phyloP scores from a whole-genome alignment of 768 basidiomycete species.

The Suillus sp. region DNA sequence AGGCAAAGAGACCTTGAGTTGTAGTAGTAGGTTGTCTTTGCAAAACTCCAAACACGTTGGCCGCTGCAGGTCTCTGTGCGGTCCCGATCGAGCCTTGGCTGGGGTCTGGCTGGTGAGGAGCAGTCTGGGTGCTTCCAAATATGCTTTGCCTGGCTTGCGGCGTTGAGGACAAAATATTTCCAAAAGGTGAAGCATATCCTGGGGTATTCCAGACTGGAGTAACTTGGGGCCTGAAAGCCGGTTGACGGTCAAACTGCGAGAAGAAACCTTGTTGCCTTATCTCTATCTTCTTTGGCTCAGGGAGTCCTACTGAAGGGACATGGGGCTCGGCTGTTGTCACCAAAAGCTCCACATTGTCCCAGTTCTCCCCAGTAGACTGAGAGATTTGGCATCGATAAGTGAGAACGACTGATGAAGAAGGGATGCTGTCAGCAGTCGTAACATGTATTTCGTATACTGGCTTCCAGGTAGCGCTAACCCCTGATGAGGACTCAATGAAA shows the following conservation, averaged over 20 bases:
- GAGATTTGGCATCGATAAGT: constrained; percentile 32
- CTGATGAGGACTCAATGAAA: constrained; percentile 9
- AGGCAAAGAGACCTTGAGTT: background rate
- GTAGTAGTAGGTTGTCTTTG: background rate
- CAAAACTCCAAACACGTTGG: background rate
- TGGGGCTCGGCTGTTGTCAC: constrained; percentile 28
- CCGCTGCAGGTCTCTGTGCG: background rate
- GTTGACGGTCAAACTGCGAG: background rate
- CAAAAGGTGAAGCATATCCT: background rate
- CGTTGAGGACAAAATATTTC: background rate
- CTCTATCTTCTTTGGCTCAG: constrained; percentile 24
- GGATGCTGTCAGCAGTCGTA: constrained; percentile 14
- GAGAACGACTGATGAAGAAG: constrained; percentile 21
- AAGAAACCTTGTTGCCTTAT: constrained; percentile 12
- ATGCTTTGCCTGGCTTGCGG: background rate
- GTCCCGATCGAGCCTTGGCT: background rate
- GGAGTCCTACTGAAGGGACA: constrained; percentile 23
- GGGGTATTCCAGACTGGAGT: background rate
- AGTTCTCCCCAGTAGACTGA: constrained; percentile 35
- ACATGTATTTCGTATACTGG: constrained; percentile 25
- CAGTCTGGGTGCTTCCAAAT: background rate
- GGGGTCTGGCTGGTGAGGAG: background rate
- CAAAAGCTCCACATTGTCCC: constrained; percentile 28
- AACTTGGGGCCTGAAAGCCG: background rate
- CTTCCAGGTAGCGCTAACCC: constrained; percentile 23